phyloP scores from a whole-genome alignment of 345 rosid genomes.

The Turnera subulata region DNA sequence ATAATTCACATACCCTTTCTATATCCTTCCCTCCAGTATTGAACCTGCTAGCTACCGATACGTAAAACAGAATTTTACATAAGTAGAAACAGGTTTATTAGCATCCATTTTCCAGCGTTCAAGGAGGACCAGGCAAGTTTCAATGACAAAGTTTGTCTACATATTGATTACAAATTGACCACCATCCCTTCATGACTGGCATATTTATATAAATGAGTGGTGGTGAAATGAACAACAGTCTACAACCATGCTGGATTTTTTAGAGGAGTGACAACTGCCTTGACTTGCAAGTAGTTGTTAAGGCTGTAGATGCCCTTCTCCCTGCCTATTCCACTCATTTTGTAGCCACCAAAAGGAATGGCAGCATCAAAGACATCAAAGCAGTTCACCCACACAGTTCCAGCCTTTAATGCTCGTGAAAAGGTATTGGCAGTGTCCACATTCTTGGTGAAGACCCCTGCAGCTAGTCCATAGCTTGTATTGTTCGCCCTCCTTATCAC shows the following conservation, averaged over 20 bases:
- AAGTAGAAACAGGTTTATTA: too few relatives aligned
- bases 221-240: neutral
- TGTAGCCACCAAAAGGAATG: slow-evolving; percentile 89
- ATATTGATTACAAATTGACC: too few relatives aligned
- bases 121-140: too few relatives aligned
- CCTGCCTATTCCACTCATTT: slow-evolving; percentile 89
- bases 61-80: too few relatives aligned
- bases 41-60: too few relatives aligned
- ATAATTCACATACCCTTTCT: too few relatives aligned
- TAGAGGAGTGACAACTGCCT: slow-evolving; percentile 79
- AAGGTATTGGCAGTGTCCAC: slow-evolving; percentile 73
- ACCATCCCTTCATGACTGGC: too few relatives aligned
- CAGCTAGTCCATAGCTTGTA: slow-evolving; percentile 61
- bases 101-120: too few relatives aligned
- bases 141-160: too few relatives aligned
- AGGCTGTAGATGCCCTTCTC: slow-evolving; percentile 86
- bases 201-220: too few relatives aligned
- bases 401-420: slow-evolving; percentile 61
- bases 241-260: slow-evolving; percentile 87
- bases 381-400: slow-evolving; percentile 81
- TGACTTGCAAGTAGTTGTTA: slow-evolving; percentile 74
- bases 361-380: slow-evolving; percentile 71
- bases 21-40: too few relatives aligned
- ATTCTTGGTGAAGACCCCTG: slow-evolving; percentile 74
- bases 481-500: slow-evolving; percentile 67